Conservation (phyloP, 2,329 filamentous ascomycete species). For the Epichloe gansuensis region DNA sequence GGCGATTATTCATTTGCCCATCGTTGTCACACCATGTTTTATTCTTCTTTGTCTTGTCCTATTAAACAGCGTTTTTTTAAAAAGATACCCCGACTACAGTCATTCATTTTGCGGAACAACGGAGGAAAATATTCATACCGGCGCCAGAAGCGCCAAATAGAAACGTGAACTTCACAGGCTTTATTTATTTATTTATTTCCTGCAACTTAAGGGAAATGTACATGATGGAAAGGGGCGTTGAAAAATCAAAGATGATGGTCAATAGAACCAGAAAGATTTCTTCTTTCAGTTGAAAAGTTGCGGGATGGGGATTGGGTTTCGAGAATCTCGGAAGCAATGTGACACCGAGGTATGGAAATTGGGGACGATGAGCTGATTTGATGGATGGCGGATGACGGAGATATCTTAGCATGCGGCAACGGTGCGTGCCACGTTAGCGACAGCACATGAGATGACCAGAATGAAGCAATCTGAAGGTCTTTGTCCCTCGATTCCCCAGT, state of each 20-base stretch:
- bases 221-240: neutral
- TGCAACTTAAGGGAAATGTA: neutral
- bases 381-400: neutral
- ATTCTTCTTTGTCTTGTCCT: slow-evolving; percentile 5
- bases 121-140: neutral
- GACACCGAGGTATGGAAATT: neutral
- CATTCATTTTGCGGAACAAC: slow-evolving; percentile 10
- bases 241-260: neutral
- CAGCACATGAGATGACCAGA: neutral
- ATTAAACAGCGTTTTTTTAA: neutral
- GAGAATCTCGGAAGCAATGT: neutral
- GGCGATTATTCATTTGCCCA: neutral
- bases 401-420: neutral
- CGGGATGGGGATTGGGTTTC: neutral
- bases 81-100: slow-evolving; percentile 18
- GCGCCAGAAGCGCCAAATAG: neutral
- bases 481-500: neutral
- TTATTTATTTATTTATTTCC: neutral
- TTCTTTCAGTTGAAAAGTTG: neutral
- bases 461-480: neutral
- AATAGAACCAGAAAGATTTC: neutral
- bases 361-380: neutral
- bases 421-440: neutral
- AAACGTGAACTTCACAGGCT: neutral
- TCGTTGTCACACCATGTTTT: neutral